phyloP scores from a whole-genome alignment of 1,284 basidiomycete species.

The Pseudozyma sp. region DNA sequence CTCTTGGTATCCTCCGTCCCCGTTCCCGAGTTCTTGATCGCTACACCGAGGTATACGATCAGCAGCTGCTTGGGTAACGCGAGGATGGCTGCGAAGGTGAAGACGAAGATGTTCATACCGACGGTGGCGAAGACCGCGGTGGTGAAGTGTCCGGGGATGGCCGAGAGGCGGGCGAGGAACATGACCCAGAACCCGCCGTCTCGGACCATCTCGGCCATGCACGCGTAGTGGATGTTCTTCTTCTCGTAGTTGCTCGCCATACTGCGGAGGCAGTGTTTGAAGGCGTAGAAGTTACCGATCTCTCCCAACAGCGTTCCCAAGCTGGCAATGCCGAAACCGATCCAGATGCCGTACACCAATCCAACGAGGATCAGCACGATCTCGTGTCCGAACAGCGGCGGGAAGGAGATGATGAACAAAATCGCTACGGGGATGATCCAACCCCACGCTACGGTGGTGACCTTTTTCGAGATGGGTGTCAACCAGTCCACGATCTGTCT shows the following conservation, averaged over 20 bases:
- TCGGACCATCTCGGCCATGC: slow-evolving; percentile 79
- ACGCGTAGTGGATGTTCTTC: slow-evolving; percentile 79
- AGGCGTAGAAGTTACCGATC: slow-evolving; percentile 70
- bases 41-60: slow-evolving; percentile 66
- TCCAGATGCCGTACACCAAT: slow-evolving; percentile 72
- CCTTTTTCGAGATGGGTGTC: slow-evolving; percentile 76
- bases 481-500: slow-evolving; percentile 77
- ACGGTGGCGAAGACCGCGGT: slow-evolving; percentile 83
- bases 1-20: slow-evolving; percentile 55
- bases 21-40: slow-evolving; percentile 54
- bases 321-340: slow-evolving; percentile 61
- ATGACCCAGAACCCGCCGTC: slow-evolving; percentile 78
- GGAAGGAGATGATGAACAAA: slow-evolving; percentile 75
- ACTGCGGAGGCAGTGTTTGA: slow-evolving; percentile 75
- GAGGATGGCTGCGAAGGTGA: slow-evolving; percentile 78
- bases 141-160: slow-evolving; percentile 73
- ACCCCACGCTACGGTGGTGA: slow-evolving; percentile 74
- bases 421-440: slow-evolving; percentile 86
- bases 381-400: slow-evolving; percentile 78
- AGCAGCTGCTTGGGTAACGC: slow-evolving; percentile 78
- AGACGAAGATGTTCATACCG: slow-evolving; percentile 77
- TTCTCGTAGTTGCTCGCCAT: slow-evolving; percentile 79
- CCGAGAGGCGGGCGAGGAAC: slow-evolving; percentile 62
- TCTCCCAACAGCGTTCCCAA: slow-evolving; percentile 63
- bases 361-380: slow-evolving; percentile 80